Conservation (phyloP, 1,284 basidiomycete species). For the Moesziomyces sp. region DNA sequence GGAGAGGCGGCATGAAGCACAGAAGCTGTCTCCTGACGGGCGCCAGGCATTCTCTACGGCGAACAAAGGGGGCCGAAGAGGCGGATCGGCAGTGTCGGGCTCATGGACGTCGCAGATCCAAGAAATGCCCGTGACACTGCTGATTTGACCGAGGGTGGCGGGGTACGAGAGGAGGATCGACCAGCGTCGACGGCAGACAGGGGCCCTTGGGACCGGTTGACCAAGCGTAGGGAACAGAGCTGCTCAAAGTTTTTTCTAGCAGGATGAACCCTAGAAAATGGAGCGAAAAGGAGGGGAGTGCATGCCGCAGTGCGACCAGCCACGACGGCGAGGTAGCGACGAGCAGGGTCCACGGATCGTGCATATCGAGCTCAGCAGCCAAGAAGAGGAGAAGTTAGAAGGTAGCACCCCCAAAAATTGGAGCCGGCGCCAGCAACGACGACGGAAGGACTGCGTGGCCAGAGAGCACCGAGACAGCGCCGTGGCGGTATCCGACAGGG, state of each 20-base stretch:
- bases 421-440: conserved; percentile 4
- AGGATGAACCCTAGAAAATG: conserved; percentile 33
- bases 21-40: neutral
- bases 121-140: conserved; percentile 40
- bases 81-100: conserved; percentile 37
- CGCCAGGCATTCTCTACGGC: conserved; percentile 15
- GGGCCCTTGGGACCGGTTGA: neutral
- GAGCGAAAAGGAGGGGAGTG: conserved; percentile 14
- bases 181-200: conserved; percentile 6
- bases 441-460: conserved; percentile 6
- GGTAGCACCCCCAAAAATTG: conserved; percentile 36
- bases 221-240: conserved; percentile 1
- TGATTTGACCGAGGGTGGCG: conserved; percentile 28
- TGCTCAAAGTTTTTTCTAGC: conserved; percentile 12
- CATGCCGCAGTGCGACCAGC: neutral
- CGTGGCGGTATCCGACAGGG: conserved; percentile 9
- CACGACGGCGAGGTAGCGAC: conserved; percentile 9
- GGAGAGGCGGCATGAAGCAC: conserved; percentile 10
- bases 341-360: conserved; percentile 5
- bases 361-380: conserved; percentile 22
- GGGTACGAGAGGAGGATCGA: conserved; percentile 17
- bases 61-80: conserved; percentile 34
- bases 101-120: conserved; percentile 26
- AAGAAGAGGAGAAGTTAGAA: conserved; percentile 39
- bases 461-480: neutral